Conservation (phyloP, 805 yeast genomes). For the Candida khao-thaluensis region DNA sequence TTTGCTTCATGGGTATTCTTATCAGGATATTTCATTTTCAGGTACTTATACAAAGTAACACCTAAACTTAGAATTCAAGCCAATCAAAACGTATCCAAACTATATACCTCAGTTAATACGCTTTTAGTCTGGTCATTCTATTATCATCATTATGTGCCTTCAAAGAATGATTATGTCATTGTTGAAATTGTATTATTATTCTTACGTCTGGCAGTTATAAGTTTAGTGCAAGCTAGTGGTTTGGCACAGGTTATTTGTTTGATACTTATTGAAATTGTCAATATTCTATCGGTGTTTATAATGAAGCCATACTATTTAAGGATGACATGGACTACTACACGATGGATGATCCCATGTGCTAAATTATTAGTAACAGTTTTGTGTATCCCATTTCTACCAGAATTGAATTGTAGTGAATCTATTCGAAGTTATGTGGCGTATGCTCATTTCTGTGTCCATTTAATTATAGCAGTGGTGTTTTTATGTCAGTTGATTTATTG, state of each 20-base stretch:
- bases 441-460: conserved; percentile 43
- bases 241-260: conserved; percentile 42
- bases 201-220: conserved; percentile 41
- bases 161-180: conserved; percentile 35
- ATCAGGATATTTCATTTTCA: conserved; percentile 22
- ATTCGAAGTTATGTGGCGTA: conserved; percentile 43
- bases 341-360: conserved; percentile 37
- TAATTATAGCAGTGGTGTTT: conserved; percentile 29
- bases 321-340: conserved; percentile 26
- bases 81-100: conserved; percentile 24
- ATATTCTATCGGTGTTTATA: conserved; percentile 20
- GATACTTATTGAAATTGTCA: conserved; percentile 33
- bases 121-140: conserved; percentile 48
- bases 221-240: conserved; percentile 45
- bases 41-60: conserved; percentile 25
- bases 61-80: conserved; percentile 16
- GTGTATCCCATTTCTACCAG: conserved; percentile 43
- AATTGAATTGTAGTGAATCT: conserved; percentile 35
- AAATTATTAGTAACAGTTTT: conserved; percentile 40
- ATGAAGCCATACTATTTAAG: conserved; percentile 30
- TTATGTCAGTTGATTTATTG: conserved; percentile 29
- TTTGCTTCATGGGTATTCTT: conserved; percentile 24
- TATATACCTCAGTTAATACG: conserved; percentile 49
- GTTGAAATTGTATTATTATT: conserved; percentile 35
- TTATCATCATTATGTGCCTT: conserved; percentile 46